phyloP scores from a whole-genome alignment of 1,284 basidiomycete species.

The Rhodotorula sp. region DNA sequence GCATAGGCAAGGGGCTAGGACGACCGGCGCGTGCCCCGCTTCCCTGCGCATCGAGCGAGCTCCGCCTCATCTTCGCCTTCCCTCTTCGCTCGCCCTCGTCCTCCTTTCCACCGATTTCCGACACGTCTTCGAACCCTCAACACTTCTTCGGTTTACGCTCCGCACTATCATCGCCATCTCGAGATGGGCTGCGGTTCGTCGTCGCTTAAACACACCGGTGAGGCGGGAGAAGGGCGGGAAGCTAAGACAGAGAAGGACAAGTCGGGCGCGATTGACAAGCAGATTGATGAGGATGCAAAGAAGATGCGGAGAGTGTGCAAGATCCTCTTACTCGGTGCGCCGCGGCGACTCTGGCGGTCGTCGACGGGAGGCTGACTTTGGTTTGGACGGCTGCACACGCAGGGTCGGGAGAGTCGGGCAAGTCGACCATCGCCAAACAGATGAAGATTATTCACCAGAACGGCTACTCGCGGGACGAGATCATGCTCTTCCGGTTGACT shows the following conservation, averaged over 20 bases:
- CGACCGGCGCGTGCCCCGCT: too few relatives aligned
- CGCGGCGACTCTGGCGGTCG: background rate
- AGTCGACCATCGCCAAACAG: conserved; percentile 95
- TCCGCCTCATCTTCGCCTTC: background rate
- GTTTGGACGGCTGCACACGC: background rate
- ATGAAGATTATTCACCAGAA: conserved; percentile 99
- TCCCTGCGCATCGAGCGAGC: too few relatives aligned
- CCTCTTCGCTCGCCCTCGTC: background rate
- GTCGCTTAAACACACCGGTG: background rate
- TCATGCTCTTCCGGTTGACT: conserved; percentile 71
- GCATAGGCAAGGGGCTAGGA: too few relatives aligned
- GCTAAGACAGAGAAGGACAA: conserved; percentile 28
- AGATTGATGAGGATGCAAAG: conserved; percentile 57
- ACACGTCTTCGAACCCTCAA: too few relatives aligned
- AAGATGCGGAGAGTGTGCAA: conserved; percentile 88
- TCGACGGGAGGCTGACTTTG: background rate
- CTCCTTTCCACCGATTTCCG: too few relatives aligned
- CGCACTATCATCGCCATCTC: background rate
- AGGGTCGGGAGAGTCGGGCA: conserved; percentile 84
- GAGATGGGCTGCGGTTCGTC: conserved; percentile 35
- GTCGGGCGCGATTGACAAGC: conserved; percentile 54
- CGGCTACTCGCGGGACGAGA: conserved; percentile 79
- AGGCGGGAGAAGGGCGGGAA: background rate
- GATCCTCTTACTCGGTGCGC: conserved; percentile 82
- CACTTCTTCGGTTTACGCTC: background rate